Evolutionary conservation across 192 early-diverging fungal genomes (phyloP), one percentile per base, ranked within the genome.

Genomic region (Linnemannia schmuckeri): DNA sequence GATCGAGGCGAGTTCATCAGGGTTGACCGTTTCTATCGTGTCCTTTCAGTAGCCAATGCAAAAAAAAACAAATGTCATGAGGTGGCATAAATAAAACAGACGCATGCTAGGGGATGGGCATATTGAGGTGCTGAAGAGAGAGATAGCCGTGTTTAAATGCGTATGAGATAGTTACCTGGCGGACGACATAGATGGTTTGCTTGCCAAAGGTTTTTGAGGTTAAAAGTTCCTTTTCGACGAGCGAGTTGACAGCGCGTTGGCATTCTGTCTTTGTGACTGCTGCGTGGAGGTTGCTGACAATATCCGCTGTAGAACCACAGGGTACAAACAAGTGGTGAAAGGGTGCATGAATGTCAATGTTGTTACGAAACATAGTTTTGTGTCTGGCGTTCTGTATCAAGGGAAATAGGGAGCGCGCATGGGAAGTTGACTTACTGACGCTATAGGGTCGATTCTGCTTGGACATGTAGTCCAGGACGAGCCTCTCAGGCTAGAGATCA

Each of bases 1-100:
- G 87, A 96, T 90, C 42, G 93, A 89, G 12, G 86, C 81, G 76
- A 91, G 66, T 69, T 91, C 88, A n/a, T 89, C 83, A 4, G 74
- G 77, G 0, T 87, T 83, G 4, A 88, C 72, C 8, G 84, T 75
- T 12, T 91, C 89, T 30, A 89, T 85, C 46, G 87, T 89, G 54
- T 91, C 87, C 87, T 90, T 33, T 42, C 10, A 74, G 24, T 10
- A 30, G 30, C 2, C 12, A 33, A 15, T 9, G 30, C 27, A 33
- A 15, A 66, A 15, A 61, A 30, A 33, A 30, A n/a, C n/a, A 61
- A 27, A 46, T 44, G 40, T 17, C 15, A 42, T 54, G 27, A 72
- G 35, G 37, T 35, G 18, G 35, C 18, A 68, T 41, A 77, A 13
- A 40, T 8, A 42, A n/a, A 30, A 33, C 4, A 24, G 27, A 66